Base-by-base conservation (phyloP, 441 rosid species). In the Jatropha multifida region DNA sequence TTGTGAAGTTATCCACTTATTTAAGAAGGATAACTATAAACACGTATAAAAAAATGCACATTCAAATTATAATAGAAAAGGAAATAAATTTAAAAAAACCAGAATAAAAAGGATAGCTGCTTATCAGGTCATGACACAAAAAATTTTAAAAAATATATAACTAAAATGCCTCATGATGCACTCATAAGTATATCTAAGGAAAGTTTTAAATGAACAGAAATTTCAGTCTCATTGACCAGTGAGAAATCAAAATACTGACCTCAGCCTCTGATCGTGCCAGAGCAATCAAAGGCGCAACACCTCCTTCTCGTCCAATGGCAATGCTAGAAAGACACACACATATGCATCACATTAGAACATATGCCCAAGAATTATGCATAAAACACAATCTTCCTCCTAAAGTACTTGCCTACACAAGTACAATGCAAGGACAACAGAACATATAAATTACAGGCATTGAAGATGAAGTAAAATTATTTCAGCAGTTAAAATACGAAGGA, bases 291-390 rank as follows among this genome's bases (percentile, higher is more conserved):
- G 99, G 99, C 2, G 92, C 91, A 72, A 96, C 97, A 40, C 99
- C 99, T 76, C 99, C 99, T 87, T 87, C 98, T 79, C 84, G 96
- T 83, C 99, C 99, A 77, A 96, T 96, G 10, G 98, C 97, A 83
- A 93, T 83, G 83, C 99, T 96, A 82, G 65, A 65, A 51, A 79
- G 49, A 78, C 63, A 65, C 76, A 54, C 12, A 56, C 75, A 64
- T 42, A 77, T 12, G 62, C 11, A 77, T 49, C 74, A 54, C 11
- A 46, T 76, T 65, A 79, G 56, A 62, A 58, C 26, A 56, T 26
- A 71, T 62, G 46, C 46, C 23, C 10, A 74, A 72, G 32, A 7
- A 68, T 40, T 8, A 60, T 41, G 7, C 52, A 41, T 72, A 72
- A 60, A 74, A 68, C n/a, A 59, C 12, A 38, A 40, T 52, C 54